Evolutionary conservation across 352 stramenopile genomes (phyloP), one percentile per base, ranked within the genome.

Genomic region (Phytophthora pluvialis): DNA sequence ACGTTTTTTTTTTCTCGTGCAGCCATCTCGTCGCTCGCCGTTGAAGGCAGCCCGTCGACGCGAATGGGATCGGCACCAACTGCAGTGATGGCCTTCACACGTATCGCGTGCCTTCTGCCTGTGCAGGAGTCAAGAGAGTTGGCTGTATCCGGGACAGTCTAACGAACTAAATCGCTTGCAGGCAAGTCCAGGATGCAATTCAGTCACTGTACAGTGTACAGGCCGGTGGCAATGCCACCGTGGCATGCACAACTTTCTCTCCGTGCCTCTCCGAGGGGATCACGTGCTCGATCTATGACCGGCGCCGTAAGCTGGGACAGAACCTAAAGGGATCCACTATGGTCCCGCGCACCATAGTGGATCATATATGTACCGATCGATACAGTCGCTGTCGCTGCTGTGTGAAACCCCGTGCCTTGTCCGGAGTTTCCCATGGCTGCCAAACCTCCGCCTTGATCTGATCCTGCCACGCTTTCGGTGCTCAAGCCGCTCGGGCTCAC

Each of bases 271-370:
- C 38, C 38, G n/a, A 28, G 44, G 25, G 45, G 60, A 68, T 57
- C 43, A 58, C 55, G 42, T 43, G 25, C 21, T 33, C 60, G 11
- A 29, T 62, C 38, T 69, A 51, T 64, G 16, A 15, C 16, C n/a
- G 5, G 26, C n/a, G n/a, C 58, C 28, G 55, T 61, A 71, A 25
- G 29, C 43, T 67, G 63, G 63, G 63, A 71, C 63, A 71, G 32
- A 59, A 48, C 51, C 45, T 18, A 4, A 11, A 0, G 25, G 7
- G 44, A 51, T 36, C 21, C 45, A 57, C 50, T 7, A 29, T 36
- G 35, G 35, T 58, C 35, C 50, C 35, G 50, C 33, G 6, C 35
- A 29, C 9, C 46, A 28, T 29, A 25, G 13, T 21, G 45, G 9
- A n/a, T n/a, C n/a, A n/a, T n/a, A n/a, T n/a, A 21, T 21, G 21